Evolutionary conservation across 2,329 filamentous ascomycete genomes (phyloP).

Genomic region (Byssochlamys sp.): DNA sequence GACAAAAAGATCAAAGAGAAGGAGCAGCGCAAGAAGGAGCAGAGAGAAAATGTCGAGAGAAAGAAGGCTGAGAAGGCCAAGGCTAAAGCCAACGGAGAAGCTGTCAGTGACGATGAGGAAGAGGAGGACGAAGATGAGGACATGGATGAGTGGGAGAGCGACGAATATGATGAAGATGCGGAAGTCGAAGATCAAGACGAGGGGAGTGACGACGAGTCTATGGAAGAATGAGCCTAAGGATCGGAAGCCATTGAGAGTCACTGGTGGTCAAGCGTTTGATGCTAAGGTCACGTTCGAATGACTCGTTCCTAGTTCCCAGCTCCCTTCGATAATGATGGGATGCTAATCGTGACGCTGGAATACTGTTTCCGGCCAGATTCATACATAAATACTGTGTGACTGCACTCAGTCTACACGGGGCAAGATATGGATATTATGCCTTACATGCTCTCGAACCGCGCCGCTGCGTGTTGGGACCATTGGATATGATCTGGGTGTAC

Average conservation of each 20-base stretch:
- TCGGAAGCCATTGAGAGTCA: background rate
- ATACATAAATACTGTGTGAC: background rate
- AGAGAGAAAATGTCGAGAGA: slow-evolving; percentile 81
- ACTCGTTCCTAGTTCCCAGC: background rate
- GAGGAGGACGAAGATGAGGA: slow-evolving; percentile 45
- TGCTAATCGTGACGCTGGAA: background rate
- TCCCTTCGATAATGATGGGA: background rate
- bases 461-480: background rate
- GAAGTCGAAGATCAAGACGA: slow-evolving; percentile 37
- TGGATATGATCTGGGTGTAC: background rate
- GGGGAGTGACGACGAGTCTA: slow-evolving; percentile 28
- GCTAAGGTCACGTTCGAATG: slow-evolving; percentile 8
- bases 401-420: background rate
- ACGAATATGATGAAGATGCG: slow-evolving; percentile 40
- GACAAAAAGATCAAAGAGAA: slow-evolving; percentile 68
- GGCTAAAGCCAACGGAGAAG: slow-evolving; percentile 32
- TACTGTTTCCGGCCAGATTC: background rate
- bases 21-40: slow-evolving; percentile 67
- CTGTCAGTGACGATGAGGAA: slow-evolving; percentile 37
- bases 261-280: slow-evolving; percentile 8
- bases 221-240: slow-evolving; percentile 28
- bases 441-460: background rate
- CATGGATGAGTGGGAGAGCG: slow-evolving; percentile 45
- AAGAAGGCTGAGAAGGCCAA: slow-evolving; percentile 61
- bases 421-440: background rate